These are phyloP conservation scores for Eragrostis curvula DNA, from an alignment of 176 grass and related monocot species.

Conservation along the genomic window DNA sequence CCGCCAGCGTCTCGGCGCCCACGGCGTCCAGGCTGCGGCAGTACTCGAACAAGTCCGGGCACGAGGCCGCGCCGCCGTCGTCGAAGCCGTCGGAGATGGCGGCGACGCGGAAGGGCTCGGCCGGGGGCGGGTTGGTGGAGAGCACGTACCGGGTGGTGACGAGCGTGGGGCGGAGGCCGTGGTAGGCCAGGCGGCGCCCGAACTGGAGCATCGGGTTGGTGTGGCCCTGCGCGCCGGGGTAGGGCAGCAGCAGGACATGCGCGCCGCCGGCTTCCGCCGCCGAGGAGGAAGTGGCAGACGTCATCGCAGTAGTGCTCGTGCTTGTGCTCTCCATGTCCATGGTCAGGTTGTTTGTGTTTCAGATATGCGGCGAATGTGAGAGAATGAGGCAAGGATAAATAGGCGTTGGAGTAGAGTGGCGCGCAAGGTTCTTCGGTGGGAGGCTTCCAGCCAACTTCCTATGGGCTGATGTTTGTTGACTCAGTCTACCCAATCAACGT, in stretches of 20 bases:
- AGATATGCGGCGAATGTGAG: too few relatives aligned
- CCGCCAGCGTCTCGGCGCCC: slow-evolving; percentile 1
- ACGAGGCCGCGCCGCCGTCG: background rate
- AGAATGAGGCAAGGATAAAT: too few relatives aligned
- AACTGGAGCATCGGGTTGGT: slow-evolving; percentile 36
- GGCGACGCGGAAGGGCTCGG: slow-evolving; percentile 3
- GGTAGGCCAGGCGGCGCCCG: slow-evolving; percentile 9
- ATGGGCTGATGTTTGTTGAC: too few relatives aligned
- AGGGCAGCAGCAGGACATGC: background rate
- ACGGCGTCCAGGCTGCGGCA: background rate
- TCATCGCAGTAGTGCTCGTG: background rate
- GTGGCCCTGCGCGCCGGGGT: slow-evolving; percentile 18
- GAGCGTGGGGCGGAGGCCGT: slow-evolving; percentile 25
- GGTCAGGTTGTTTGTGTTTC: too few relatives aligned
- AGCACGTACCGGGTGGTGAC: background rate
- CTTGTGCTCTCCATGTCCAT: background rate
- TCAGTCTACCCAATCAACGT: too few relatives aligned
- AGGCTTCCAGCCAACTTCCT: too few relatives aligned
- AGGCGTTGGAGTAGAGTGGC: too few relatives aligned
- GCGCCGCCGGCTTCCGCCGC: background rate
- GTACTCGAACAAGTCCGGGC: background rate
- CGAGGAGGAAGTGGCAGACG: background rate
- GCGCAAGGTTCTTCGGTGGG: too few relatives aligned
- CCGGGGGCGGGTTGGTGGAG: background rate
- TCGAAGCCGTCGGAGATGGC: slow-evolving; percentile 39